Evolutionary conservation across 2,329 filamentous ascomycete species (phyloP).

Genomic region (Exophiala viscosa): DNA sequence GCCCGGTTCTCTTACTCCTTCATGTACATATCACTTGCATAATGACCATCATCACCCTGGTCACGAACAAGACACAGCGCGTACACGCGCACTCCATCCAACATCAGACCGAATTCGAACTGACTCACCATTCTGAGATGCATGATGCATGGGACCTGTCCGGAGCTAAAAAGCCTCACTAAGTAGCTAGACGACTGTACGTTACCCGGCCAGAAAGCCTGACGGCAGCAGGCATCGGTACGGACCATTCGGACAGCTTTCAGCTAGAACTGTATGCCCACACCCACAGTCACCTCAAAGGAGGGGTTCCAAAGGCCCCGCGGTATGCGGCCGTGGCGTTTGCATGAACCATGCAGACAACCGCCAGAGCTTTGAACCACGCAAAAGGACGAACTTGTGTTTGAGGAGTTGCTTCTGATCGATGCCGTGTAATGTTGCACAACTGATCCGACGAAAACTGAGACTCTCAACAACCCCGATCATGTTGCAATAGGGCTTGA

Average conservation of each 20-base stretch:
- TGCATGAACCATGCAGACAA: conserved; percentile 3
- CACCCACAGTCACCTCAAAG: neutral
- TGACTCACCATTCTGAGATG: conserved; percentile 7
- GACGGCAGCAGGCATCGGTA: conserved; percentile 16
- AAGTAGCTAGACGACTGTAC: neutral
- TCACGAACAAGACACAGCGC: neutral
- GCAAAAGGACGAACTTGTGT: conserved; percentile 12
- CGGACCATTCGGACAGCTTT: conserved; percentile 12
- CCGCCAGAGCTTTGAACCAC: conserved; percentile 1
- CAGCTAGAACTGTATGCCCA: neutral
- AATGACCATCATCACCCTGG: conserved; percentile 5
- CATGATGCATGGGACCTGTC: neutral
- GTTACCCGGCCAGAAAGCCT: neutral
- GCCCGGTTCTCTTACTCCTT: neutral
- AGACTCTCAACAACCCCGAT: neutral
- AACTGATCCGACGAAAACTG: neutral
- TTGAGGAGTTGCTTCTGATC: neutral
- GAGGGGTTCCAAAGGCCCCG: neutral
- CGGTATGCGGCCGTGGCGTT: no score
- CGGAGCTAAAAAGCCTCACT: conserved; percentile 6
- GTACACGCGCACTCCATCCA: neutral
- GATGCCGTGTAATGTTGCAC: conserved; percentile 4
- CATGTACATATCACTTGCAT: conserved; percentile 24
- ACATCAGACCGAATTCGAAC: neutral
- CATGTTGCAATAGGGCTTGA: conserved; percentile 2